These are phyloP conservation scores for Fomitopsis betulina DNA, from an alignment of 1,284 basidiomycete species.

Conservation along the genomic window DNA sequence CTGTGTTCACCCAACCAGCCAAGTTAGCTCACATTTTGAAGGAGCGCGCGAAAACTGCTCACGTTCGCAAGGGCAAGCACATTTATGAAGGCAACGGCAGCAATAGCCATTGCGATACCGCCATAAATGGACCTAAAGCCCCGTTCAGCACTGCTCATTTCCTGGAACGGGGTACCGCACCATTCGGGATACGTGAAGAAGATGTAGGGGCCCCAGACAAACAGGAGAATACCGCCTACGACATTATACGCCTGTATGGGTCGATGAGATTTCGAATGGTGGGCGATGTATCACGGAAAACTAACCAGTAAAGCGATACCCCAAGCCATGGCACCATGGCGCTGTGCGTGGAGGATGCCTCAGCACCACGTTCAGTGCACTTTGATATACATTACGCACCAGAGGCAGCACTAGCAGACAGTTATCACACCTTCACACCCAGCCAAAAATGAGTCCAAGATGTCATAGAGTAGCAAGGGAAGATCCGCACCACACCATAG, in stretches of 20 bases:
- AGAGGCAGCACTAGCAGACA: constrained; percentile 65
- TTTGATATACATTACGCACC: constrained; percentile 34
- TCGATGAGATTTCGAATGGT: constrained; percentile 9
- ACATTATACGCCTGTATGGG: constrained; percentile 56
- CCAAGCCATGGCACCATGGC: constrained; percentile 74
- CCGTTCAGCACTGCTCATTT: constrained; percentile 1
- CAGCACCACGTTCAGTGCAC: not conserved
- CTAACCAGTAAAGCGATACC: constrained; percentile 59
- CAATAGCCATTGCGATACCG: constrained; percentile 61
- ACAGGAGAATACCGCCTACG: constrained; percentile 63
- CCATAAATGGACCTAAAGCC: constrained; percentile 66
- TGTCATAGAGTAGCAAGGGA: not conserved
- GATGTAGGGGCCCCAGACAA: constrained; percentile 60
- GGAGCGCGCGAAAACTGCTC: constrained; percentile 23
- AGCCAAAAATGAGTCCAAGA: not conserved
- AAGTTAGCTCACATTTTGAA: not conserved
- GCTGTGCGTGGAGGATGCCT: constrained; percentile 31
- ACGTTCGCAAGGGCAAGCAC: constrained; percentile 69
- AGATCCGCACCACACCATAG: constrained; percentile 25
- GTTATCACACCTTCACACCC: constrained; percentile 58
- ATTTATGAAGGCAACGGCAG: constrained; percentile 49
- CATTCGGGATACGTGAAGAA: constrained; percentile 73
- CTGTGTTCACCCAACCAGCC: constrained; percentile 29
- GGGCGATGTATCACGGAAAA: constrained; percentile 10
- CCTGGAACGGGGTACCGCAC: constrained; percentile 27